A percentile compares a stretch with the other conserved stretches of the same genome.
Conservation (phyloP, 768 basidiomycete species). For the Leccinum sublutescens region DNA sequence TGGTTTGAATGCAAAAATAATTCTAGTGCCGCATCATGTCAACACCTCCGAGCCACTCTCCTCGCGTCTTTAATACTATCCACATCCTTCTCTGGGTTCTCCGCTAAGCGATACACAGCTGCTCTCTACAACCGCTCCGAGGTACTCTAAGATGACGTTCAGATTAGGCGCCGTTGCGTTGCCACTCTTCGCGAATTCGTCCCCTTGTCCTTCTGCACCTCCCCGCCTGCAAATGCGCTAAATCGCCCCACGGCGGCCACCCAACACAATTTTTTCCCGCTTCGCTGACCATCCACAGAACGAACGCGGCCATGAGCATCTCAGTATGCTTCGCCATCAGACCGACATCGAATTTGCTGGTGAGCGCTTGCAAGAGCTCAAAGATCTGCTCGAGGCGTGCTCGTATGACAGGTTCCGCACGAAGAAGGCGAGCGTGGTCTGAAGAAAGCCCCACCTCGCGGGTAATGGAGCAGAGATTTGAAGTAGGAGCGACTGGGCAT, state of each 20-base stretch:
- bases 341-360: slow-evolving; percentile 77
- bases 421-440: slow-evolving; percentile 86
- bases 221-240: slow-evolving; percentile 79
- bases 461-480: slow-evolving; percentile 89
- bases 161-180: slow-evolving; percentile 32
- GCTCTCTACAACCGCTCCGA: background rate
- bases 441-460: slow-evolving; percentile 89
- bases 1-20: too few species aligned
- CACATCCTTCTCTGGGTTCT: background rate
- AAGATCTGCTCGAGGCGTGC: slow-evolving; percentile 85
- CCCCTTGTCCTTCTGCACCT: slow-evolving; percentile 53
- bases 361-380: slow-evolving; percentile 59
- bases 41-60: too few species aligned
- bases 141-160: background rate
- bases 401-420: slow-evolving; percentile 90
- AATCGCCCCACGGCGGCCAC: slow-evolving; percentile 81
- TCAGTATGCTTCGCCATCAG: slow-evolving; percentile 79
- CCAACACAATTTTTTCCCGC: slow-evolving; percentile 80
- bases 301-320: slow-evolving; percentile 85
- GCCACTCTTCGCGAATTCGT: slow-evolving; percentile 55
- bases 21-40: too few species aligned
- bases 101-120: background rate
- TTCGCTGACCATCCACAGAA: slow-evolving; percentile 94
- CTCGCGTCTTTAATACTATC: too few species aligned
- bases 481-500: slow-evolving; percentile 84